phyloP scores from a whole-genome alignment of 176 grass and related monocot genomes.

The Miscanthus lutarioriparius region DNA sequence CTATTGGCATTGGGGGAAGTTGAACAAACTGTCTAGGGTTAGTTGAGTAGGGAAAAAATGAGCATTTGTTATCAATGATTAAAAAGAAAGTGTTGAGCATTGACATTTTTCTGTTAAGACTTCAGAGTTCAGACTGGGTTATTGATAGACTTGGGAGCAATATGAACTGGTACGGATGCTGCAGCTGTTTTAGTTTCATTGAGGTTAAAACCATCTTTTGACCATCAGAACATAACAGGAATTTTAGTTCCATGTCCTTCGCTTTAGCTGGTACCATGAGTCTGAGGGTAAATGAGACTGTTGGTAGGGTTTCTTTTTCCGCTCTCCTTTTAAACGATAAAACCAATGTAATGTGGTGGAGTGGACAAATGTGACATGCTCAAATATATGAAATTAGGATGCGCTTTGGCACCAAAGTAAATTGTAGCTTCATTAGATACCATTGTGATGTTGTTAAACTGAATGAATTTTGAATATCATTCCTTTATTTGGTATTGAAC shows the following conservation, averaged over 20 bases:
- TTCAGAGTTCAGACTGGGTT: not conserved
- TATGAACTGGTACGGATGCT: not conserved
- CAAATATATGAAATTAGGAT: not conserved
- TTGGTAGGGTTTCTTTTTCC: not conserved
- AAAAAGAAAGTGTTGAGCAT: not conserved
- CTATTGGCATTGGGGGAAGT: not conserved
- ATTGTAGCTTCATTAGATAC: not conserved
- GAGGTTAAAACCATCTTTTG: not conserved
- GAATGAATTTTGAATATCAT: not conserved
- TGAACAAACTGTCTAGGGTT: not conserved
- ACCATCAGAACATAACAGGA: not conserved
- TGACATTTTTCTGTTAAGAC: not conserved
- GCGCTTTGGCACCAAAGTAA: not conserved
- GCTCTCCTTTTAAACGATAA: not conserved
- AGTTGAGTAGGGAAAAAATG: not conserved
- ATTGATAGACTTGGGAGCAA: not conserved
- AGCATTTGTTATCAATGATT: not conserved
- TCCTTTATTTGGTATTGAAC: not conserved
- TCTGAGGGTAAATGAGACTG: not conserved
- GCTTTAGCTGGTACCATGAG: not conserved
- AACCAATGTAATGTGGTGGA: not conserved
- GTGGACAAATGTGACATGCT: not conserved
- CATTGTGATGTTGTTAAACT: not conserved
- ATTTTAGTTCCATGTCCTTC: not conserved
- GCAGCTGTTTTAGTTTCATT: not conserved